A percentile compares a stretch with the other conserved stretches of the same genome.
These are phyloP conservation scores for Mycena latifolia DNA, from an alignment of 768 basidiomycete genomes.

Conservation along the genomic window DNA sequence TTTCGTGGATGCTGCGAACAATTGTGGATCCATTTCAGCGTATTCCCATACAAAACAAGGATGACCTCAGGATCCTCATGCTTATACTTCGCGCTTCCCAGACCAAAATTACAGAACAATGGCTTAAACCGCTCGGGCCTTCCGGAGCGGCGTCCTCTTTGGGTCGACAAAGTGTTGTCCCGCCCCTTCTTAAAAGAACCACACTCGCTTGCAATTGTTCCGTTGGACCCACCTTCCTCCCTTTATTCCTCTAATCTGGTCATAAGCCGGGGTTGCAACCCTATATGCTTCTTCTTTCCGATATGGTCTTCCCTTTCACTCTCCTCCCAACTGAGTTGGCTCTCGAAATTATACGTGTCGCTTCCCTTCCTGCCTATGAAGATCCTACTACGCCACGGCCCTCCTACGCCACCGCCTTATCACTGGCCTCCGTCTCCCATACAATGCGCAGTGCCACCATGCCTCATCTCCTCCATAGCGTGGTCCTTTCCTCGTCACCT, in stretches of 20 bases:
- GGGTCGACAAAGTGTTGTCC: conserved; percentile 20
- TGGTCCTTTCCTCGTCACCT: conserved; percentile 45
- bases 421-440: conserved; percentile 50
- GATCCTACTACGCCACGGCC: conserved; percentile 21
- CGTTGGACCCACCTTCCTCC: conserved; percentile 16
- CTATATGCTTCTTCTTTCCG: not conserved
- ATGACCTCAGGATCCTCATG: too few species aligned
- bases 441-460: conserved; percentile 49
- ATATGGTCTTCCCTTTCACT: conserved; percentile 34
- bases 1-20: too few species aligned
- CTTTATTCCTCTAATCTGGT: conserved; percentile 13
- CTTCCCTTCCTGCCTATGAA: conserved; percentile 41
- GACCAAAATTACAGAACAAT: not conserved
- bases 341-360: conserved; percentile 49
- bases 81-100: too few species aligned
- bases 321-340: conserved; percentile 50
- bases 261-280: not conserved
- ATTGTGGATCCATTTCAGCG: too few species aligned
- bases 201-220: conserved; percentile 12
- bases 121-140: not conserved
- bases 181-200: conserved; percentile 9
- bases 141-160: conserved; percentile 2
- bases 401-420: conserved; percentile 42
- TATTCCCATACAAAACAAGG: not conserved
- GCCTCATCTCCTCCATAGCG: conserved; percentile 53